These are phyloP conservation scores for Pouteria campechiana DNA, from an alignment of 179 eudicot species.

Conservation along the genomic window DNA sequence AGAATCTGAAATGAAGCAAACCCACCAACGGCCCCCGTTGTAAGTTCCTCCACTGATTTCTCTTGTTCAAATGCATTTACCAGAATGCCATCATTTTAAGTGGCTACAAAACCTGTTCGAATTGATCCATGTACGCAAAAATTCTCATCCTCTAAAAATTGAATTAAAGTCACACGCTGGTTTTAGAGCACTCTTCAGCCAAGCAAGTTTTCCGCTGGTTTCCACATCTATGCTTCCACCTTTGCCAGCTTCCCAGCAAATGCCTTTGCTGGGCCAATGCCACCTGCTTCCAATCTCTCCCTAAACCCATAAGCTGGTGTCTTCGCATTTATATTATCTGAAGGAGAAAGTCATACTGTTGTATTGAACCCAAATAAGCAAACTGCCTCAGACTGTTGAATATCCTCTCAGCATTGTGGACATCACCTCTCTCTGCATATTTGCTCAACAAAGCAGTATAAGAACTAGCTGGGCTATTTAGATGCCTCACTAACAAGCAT, in stretches of 20 bases:
- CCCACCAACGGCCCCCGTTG: too few species aligned
- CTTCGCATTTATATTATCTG: constrained; percentile 45
- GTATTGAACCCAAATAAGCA: constrained; percentile 40
- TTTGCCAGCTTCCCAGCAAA: constrained; percentile 29
- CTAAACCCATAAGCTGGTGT: constrained; percentile 59
- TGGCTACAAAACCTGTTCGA: too few species aligned
- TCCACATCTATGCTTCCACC: constrained; percentile 37
- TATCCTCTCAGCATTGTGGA: constrained; percentile 70
- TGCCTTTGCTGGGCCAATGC: constrained; percentile 35
- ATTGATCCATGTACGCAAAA: too few species aligned
- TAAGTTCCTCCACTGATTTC: too few species aligned
- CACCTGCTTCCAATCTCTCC: constrained; percentile 70
- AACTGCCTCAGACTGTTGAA: constrained; percentile 51
- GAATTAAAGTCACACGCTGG: too few species aligned
- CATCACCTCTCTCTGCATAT: constrained; percentile 63
- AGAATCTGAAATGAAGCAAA: too few species aligned
- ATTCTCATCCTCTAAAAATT: too few species aligned
- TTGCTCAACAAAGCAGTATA: constrained; percentile 45
- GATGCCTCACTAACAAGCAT: too few species aligned
- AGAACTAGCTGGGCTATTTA: too few species aligned
- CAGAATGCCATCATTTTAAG: too few species aligned
- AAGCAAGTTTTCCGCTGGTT: constrained; percentile 41
- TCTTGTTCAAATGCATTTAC: too few species aligned
- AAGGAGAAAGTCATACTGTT: constrained; percentile 26
- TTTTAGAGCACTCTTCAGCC: constrained; percentile 35